Evolutionary conservation across 2,329 filamentous ascomycete species (phyloP).

Genomic region (Escovopsis sp.): DNA sequence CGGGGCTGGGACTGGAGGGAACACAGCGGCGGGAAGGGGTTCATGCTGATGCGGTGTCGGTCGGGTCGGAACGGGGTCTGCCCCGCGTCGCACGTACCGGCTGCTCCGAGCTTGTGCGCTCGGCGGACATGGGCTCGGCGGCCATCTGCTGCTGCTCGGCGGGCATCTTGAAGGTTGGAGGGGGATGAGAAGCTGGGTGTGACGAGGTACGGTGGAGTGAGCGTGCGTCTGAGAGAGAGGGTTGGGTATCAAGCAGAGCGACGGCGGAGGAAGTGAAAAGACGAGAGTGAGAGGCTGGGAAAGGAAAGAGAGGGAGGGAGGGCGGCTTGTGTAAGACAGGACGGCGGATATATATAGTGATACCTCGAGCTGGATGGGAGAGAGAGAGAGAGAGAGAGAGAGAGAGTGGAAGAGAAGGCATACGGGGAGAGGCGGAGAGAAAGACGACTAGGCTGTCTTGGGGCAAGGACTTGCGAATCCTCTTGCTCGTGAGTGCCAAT

Average conservation of each 20-base stretch:
- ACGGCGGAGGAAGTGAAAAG: not conserved
- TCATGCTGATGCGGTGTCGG: not conserved
- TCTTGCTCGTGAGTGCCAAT: too few relatives aligned
- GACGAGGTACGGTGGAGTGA: not conserved
- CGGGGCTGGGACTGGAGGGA: not conserved
- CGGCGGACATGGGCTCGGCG: conserved; percentile 16
- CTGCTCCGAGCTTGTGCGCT: conserved; percentile 17
- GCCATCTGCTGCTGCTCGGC: conserved; percentile 14
- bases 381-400: too few relatives aligned
- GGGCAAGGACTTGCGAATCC: too few relatives aligned
- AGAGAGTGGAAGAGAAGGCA: too few relatives aligned
- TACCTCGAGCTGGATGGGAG: too few relatives aligned
- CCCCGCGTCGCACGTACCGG: conserved; percentile 14
- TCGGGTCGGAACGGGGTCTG: not conserved
- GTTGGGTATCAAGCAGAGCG: too few relatives aligned
- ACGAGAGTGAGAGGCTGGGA: not conserved
- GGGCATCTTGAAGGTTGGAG: conserved; percentile 4
- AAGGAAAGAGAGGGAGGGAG: not conserved
- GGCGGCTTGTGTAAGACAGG: too few relatives aligned
- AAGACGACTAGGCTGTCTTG: too few relatives aligned
- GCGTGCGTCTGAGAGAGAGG: not conserved
- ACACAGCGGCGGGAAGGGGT: conserved; percentile 2
- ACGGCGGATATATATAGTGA: too few relatives aligned
- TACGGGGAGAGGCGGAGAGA: too few relatives aligned
- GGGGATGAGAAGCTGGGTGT: not conserved